These are phyloP conservation scores for Chytriomyces sp. DNA, from an alignment of 192 early-diverging fungal species.

Conservation along the genomic window DNA sequence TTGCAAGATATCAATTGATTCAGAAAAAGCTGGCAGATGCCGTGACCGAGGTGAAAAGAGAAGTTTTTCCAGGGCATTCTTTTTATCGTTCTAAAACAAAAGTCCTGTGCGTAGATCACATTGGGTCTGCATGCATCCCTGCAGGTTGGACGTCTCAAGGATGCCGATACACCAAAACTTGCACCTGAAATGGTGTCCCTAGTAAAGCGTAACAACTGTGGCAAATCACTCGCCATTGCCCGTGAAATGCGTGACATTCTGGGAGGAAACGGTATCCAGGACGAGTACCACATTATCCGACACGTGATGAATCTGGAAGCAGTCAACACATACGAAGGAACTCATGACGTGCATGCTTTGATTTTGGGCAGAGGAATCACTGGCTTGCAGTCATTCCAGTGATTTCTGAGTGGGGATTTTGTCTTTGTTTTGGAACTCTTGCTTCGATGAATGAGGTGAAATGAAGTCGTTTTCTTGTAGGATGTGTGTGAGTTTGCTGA, in stretches of 20 bases:
- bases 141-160: slow-evolving; percentile 93
- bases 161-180: slow-evolving; percentile 63
- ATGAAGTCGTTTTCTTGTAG: too few relatives aligned
- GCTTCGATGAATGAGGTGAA: too few relatives aligned
- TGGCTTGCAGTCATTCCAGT: slow-evolving; percentile 66
- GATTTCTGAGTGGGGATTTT: too few relatives aligned
- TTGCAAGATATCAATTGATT: slow-evolving; percentile 91
- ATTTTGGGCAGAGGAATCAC: slow-evolving; percentile 94
- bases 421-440: too few relatives aligned
- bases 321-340: slow-evolving; percentile 94
- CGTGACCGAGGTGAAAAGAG: slow-evolving; percentile 66
- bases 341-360: slow-evolving; percentile 92
- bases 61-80: too few relatives aligned
- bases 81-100: too few relatives aligned
- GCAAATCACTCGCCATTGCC: slow-evolving; percentile 92
- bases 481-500: too few relatives aligned
- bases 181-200: slow-evolving; percentile 95
- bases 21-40: slow-evolving; percentile 97
- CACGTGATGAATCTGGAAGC: slow-evolving; percentile 60
- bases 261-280: slow-evolving; percentile 94
- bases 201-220: slow-evolving; percentile 95
- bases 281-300: slow-evolving; percentile 96
- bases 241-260: slow-evolving; percentile 88
- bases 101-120: slow-evolving; percentile 58
- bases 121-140: slow-evolving; percentile 86